Base-by-base conservation (phyloP, 2,329 filamentous ascomycete genomes). In the Aspergillus fumigatiaffinis region DNA sequence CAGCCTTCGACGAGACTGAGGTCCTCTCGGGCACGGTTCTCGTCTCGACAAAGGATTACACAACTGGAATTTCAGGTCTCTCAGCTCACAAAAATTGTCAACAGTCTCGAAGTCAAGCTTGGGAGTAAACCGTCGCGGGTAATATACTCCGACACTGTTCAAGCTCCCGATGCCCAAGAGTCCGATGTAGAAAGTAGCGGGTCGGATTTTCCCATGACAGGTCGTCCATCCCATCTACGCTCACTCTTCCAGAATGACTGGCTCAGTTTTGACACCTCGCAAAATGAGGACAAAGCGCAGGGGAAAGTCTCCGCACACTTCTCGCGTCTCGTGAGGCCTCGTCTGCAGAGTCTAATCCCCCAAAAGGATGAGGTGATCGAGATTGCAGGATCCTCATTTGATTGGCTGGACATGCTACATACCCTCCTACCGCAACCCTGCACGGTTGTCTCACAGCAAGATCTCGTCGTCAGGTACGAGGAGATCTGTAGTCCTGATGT, bases 201-300 rank as follows among this genome's bases (percentile, higher is more conserved):
- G 12, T 63, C 59, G 14, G 62, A 64, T 41, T 53, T 58, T 3
- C 46, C 58, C 4, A 49, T 54, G 25, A 49, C 59, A 6, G 55
- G 61, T 7, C 53, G 59, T 12, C 55, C 59, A 7, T 55, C 59
- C 0, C 59, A 63, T 25, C 26, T 64, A 25, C 60, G 57, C 3
- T 59, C 60, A 8, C 57, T 64, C 5, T 64, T 64, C 21, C 59
- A 64, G 20, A 64, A 64, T 44, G 59, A 64, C 32, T 63, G 59
- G 57, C 46, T 64, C 3, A 64, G 57, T n/a, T 57, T 58, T 7
- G 59, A 63, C 32, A 50, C 55, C 1, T 21, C 38, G 12, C 56
- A 52, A 12, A 49, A 57, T 7, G 38, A 57, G 12, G 46, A 55
- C 4, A 59, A 57, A 12, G 21, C 58, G 2, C 49, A 54, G 29